Percentiles rank a stretch among this genome's conserved stretches.
Conservation (phyloP, 768 basidiomycete genomes). For the Amanita phalloides region DNA sequence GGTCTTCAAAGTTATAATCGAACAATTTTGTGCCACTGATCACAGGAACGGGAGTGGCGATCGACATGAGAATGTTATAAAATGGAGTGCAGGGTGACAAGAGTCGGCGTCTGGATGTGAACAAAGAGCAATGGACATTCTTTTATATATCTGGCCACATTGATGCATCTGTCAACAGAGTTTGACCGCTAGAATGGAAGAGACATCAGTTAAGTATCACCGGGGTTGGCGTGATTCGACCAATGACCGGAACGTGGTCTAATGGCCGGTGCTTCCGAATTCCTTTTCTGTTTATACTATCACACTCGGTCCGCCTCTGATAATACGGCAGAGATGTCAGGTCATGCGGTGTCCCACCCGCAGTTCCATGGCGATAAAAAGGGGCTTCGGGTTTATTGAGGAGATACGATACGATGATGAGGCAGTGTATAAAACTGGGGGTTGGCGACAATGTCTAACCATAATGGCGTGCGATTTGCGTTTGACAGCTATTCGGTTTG, state of each 20-base stretch:
- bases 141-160: neutral
- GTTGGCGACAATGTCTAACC: neutral
- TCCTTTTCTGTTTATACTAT: neutral
- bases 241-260: neutral
- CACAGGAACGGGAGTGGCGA: slow-evolving; percentile 1
- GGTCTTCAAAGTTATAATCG: slow-evolving; percentile 59
- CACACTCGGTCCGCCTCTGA: neutral
- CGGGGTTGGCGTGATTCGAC: neutral
- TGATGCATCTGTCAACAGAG: neutral
- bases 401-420: neutral
- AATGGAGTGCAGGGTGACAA: neutral
- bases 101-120: neutral
- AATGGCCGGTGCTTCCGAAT: neutral
- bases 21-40: slow-evolving; percentile 16
- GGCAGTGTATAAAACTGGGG: neutral
- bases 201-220: neutral
- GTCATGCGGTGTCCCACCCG: neutral
- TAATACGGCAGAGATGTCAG: neutral
- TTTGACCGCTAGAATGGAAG: neutral
- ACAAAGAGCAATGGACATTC: neutral
- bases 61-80: neutral
- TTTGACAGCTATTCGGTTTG: no score
- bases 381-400: neutral
- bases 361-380: neutral
- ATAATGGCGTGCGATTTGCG: neutral